phyloP scores from a whole-genome alignment of 768 basidiomycete genomes.

The Boletus sensibilis region DNA sequence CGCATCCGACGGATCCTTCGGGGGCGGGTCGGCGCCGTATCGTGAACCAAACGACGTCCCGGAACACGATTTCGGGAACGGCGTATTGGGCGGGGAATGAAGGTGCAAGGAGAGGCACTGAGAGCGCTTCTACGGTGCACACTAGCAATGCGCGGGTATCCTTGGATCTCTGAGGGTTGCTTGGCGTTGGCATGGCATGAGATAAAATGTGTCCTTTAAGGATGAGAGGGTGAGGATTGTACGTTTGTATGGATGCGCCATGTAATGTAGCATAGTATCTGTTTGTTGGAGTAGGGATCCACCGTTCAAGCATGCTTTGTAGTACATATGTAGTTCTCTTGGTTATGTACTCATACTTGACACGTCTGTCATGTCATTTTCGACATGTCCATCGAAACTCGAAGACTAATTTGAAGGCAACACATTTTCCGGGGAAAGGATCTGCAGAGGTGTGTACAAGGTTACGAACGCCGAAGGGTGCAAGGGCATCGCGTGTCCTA shows the following conservation, averaged over 20 bases:
- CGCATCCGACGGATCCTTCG: slow-evolving; percentile 27
- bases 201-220: too few relatives aligned
- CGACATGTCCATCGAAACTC: too few relatives aligned
- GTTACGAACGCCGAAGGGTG: not conserved
- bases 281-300: not conserved
- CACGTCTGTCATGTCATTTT: not conserved
- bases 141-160: slow-evolving; percentile 26
- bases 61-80: slow-evolving; percentile 5
- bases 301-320: not conserved
- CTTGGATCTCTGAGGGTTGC: slow-evolving; percentile 18
- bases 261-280: not conserved
- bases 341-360: not conserved
- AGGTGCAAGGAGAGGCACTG: not conserved
- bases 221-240: not conserved
- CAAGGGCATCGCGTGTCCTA: not conserved
- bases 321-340: too few relatives aligned
- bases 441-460: not conserved
- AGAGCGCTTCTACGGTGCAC: slow-evolving; percentile 8
- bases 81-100: slow-evolving; percentile 15
- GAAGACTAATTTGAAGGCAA: not conserved
- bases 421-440: not conserved
- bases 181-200: not conserved
- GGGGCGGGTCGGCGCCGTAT: slow-evolving; percentile 32
- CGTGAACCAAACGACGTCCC: slow-evolving; percentile 4
- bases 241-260: not conserved